These are phyloP conservation scores for Sophora flavescens DNA, from an alignment of 306 rosid genomes.

Conservation along the genomic window DNA sequence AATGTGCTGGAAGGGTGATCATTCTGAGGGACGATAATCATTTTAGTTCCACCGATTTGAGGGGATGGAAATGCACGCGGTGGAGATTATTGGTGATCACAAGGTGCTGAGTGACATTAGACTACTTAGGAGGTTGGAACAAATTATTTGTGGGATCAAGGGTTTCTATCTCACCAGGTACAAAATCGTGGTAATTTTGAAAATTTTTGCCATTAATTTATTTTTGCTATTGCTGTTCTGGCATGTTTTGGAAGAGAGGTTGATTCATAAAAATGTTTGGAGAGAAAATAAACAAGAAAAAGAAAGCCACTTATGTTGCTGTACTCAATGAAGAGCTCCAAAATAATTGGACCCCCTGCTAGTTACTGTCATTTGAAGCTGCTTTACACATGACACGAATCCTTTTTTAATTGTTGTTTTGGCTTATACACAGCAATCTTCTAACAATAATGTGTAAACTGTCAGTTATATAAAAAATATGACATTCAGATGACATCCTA, in stretches of 20 bases:
- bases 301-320: background rate
- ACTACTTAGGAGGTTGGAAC: background rate
- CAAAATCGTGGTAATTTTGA: conserved; percentile 40
- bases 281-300: too few relatives aligned
- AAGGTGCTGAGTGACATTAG: conserved; percentile 4
- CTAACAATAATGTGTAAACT: background rate
- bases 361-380: background rate
- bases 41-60: conserved; percentile 92
- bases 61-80: conserved; percentile 86
- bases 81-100: conserved; percentile 82
- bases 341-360: background rate
- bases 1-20: conserved; percentile 75
- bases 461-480: too few relatives aligned
- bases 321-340: conserved; percentile 1
- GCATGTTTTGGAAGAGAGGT: too few relatives aligned
- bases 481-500: too few relatives aligned
- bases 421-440: background rate
- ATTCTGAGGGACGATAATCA: conserved; percentile 80
- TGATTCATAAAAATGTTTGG: too few relatives aligned
- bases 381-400: background rate
- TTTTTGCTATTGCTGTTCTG: background rate
- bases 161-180: conserved; percentile 6
- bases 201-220: background rate
- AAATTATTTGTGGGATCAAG: background rate
- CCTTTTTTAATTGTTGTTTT: background rate